A percentile compares a stretch with the other conserved stretches of the same genome.
phyloP scores from a whole-genome alignment of 371 early-diverging fungal species.

The Capillidium rhysosporum region DNA sequence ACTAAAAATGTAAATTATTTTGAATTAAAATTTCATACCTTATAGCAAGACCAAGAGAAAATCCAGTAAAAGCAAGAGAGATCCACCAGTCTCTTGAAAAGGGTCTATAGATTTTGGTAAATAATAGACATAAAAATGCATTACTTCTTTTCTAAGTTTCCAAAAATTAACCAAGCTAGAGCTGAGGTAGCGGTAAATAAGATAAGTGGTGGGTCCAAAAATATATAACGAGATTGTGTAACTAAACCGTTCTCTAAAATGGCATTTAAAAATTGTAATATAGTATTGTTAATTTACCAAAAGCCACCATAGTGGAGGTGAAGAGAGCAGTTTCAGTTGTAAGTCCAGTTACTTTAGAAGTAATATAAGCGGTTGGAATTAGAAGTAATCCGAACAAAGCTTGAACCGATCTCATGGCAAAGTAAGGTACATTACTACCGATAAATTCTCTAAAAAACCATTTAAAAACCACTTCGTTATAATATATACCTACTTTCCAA shows the following conservation, averaged over 20 bases:
- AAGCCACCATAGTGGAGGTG: constrained; percentile 40
- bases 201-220: constrained; percentile 74
- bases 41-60: constrained; percentile 38
- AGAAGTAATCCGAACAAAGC: constrained; percentile 49
- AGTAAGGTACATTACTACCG: constrained; percentile 52
- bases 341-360: constrained; percentile 51
- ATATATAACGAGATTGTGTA: constrained; percentile 73
- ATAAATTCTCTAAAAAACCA: constrained; percentile 23
- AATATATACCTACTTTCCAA: constrained; percentile 33
- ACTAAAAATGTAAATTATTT: constrained; percentile 13
- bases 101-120: constrained; percentile 14
- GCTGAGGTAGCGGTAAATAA: constrained; percentile 56
- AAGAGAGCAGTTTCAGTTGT: constrained; percentile 41
- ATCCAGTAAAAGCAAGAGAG: constrained; percentile 51
- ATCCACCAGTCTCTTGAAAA: constrained; percentile 43
- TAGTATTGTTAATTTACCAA: constrained; percentile 29
- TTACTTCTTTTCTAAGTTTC: constrained; percentile 17
- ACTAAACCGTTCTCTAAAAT: constrained; percentile 63
- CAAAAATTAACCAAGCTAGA: constrained; percentile 61
- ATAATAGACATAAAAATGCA: background rate
- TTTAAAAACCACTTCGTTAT: background rate
- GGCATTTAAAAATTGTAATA: background rate
- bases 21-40: background rate
- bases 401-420: constrained; percentile 56
- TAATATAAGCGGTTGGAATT: constrained; percentile 64